Conservation (phyloP, 2,329 filamentous ascomycete genomes). For the Fusarium sp. region DNA sequence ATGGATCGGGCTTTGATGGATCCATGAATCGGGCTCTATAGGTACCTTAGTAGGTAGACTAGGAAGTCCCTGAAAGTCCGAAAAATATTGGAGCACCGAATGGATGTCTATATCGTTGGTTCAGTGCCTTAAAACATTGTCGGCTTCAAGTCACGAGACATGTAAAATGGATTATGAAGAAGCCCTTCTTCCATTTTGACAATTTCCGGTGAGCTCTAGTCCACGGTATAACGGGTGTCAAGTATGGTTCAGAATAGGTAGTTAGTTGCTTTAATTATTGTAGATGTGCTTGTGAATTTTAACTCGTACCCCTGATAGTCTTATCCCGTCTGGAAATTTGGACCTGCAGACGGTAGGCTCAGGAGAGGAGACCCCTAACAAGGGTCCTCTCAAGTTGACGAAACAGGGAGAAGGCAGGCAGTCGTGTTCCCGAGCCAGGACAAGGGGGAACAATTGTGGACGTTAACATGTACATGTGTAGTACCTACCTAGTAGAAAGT, state of each 20-base stretch:
- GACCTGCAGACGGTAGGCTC: slow-evolving; percentile 43
- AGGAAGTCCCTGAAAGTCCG: background rate
- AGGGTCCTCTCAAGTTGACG: slow-evolving; percentile 37
- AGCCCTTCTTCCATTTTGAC: background rate
- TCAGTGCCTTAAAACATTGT: background rate
- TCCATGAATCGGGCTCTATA: slow-evolving; percentile 1
- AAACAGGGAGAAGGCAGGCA: slow-evolving; percentile 36
- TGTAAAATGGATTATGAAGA: background rate
- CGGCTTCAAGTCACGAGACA: background rate
- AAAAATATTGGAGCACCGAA: background rate
- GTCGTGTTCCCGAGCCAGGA: slow-evolving; percentile 28
- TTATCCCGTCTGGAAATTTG: slow-evolving; percentile 46
- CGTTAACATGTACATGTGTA: background rate
- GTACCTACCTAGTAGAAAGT: slow-evolving; percentile 1
- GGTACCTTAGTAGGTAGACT: background rate
- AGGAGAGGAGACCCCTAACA: slow-evolving; percentile 41
- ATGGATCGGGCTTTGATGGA: slow-evolving; percentile 19
- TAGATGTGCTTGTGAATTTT: slow-evolving; percentile 5
- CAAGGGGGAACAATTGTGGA: slow-evolving; percentile 27
- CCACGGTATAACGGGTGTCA: background rate
- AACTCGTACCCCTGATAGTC: slow-evolving; percentile 14
- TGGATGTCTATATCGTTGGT: background rate
- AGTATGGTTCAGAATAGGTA: background rate
- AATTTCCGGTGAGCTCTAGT: background rate
- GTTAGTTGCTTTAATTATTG: slow-evolving; percentile 1